Percentiles rank a stretch among this genome's conserved stretches.
Conservation (phyloP, 2,329 filamentous ascomycete species). For the Aureobasidium leucospermi region DNA sequence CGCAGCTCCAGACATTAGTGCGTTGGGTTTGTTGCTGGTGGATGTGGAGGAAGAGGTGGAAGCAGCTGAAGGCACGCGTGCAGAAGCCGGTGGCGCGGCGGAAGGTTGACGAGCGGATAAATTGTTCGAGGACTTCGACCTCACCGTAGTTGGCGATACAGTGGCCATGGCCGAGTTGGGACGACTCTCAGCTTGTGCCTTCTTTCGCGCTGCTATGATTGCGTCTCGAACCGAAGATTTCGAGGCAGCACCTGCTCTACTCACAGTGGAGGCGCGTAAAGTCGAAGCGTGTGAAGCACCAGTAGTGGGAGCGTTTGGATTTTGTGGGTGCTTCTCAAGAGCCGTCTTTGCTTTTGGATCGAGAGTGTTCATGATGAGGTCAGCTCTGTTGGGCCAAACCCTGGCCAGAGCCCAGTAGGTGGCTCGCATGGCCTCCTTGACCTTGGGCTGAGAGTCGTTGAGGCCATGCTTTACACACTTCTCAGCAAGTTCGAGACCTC, state of each 20-base stretch:
- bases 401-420: constrained; percentile 79
- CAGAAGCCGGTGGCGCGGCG: constrained; percentile 3
- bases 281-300: constrained; percentile 34
- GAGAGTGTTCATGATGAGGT: constrained; percentile 72
- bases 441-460: constrained; percentile 80
- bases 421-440: constrained; percentile 75
- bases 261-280: constrained; percentile 20
- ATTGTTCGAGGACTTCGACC: constrained; percentile 22
- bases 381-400: constrained; percentile 71
- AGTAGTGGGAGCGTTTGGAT: constrained; percentile 57
- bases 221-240: constrained; percentile 65
- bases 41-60: constrained; percentile 24
- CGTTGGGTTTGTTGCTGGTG: constrained; percentile 30
- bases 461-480: constrained; percentile 86
- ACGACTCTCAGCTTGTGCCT: constrained; percentile 50
- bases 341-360: constrained; percentile 73
- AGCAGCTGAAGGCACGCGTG: constrained; percentile 22
- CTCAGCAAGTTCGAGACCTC: constrained; percentile 74
- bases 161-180: constrained; percentile 52
- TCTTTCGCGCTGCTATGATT: constrained; percentile 65
- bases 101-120: constrained; percentile 12
- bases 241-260: constrained; percentile 38
- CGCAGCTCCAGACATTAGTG: constrained; percentile 53
- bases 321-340: constrained; percentile 74
- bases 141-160: constrained; percentile 38